These are phyloP conservation scores for Lenzites betulinus DNA, from an alignment of 768 basidiomycete genomes.

Conservation along the genomic window DNA sequence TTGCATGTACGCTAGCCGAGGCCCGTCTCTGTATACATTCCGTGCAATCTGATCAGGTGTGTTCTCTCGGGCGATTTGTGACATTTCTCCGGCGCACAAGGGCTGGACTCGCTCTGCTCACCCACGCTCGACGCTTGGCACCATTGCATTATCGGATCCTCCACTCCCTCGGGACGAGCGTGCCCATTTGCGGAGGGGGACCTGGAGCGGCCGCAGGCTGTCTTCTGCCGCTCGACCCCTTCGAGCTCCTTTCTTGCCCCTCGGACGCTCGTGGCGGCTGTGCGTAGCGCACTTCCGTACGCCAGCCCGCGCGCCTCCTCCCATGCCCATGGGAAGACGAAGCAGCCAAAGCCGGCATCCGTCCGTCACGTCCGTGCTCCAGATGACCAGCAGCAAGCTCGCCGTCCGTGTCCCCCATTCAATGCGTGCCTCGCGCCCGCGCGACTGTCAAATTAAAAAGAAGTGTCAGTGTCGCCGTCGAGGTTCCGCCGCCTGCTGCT, in stretches of 20 bases:
- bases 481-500: neutral
- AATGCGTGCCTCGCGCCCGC: neutral
- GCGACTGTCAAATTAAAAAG: too few relatives aligned
- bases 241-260: neutral
- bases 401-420: neutral
- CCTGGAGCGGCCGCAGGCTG: constrained; percentile 6
- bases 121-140: neutral
- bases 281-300: constrained; percentile 1
- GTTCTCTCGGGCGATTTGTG: neutral
- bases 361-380: constrained; percentile 3
- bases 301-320: neutral
- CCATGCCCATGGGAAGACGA: constrained; percentile 7
- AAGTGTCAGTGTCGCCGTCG: neutral
- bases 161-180: neutral
- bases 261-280: constrained; percentile 1
- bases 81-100: neutral
- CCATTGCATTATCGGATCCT: neutral
- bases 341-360: neutral
- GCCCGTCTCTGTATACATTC: neutral
- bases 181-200: neutral
- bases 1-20: neutral
- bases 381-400: neutral
- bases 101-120: neutral
- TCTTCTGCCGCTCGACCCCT: constrained; percentile 3
- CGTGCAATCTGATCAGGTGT: neutral